Percentiles rank a stretch among this genome's conserved stretches.
Conservation (phyloP, 805 yeast species). For the Monosporozyma unispora region DNA sequence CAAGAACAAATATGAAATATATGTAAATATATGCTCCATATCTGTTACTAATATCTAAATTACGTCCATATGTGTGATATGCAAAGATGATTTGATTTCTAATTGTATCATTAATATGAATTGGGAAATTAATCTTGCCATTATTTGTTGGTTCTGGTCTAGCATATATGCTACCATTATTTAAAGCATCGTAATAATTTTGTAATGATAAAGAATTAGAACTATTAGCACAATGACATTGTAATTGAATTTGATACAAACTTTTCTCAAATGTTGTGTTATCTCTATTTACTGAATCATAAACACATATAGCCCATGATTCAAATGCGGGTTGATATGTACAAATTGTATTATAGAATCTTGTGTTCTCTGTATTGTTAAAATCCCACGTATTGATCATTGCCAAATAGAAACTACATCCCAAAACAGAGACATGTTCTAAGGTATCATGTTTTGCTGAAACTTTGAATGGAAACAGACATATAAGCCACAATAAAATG, state of each 20-base stretch:
- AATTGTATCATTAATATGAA: slow-evolving; percentile 6
- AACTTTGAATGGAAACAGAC: neutral
- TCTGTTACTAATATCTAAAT: slow-evolving; percentile 14
- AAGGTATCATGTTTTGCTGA: slow-evolving; percentile 8
- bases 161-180: slow-evolving; percentile 12
- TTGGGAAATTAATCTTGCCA: slow-evolving; percentile 7
- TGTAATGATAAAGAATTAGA: neutral
- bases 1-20: slow-evolving; percentile 10
- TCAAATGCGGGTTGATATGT: slow-evolving; percentile 18
- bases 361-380: slow-evolving; percentile 1
- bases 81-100: slow-evolving; percentile 10
- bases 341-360: slow-evolving; percentile 14
- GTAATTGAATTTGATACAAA: slow-evolving; percentile 4
- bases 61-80: slow-evolving; percentile 12
- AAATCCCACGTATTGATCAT: slow-evolving; percentile 12
- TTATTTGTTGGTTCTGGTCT: neutral
- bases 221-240: neutral
- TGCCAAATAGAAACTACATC: slow-evolving; percentile 16
- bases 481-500: neutral
- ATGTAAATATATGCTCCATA: slow-evolving; percentile 10
- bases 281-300: slow-evolving; percentile 10
- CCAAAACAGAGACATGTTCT: slow-evolving; percentile 14
- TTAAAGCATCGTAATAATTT: slow-evolving; percentile 8
- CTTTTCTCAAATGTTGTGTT: slow-evolving; percentile 11
- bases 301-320: slow-evolving; percentile 18